Percentiles rank a stretch among this genome's conserved stretches.
Evolutionary conservation across 2,329 filamentous ascomycete species (phyloP).

Genomic region (Colletotrichum gigasporum): DNA sequence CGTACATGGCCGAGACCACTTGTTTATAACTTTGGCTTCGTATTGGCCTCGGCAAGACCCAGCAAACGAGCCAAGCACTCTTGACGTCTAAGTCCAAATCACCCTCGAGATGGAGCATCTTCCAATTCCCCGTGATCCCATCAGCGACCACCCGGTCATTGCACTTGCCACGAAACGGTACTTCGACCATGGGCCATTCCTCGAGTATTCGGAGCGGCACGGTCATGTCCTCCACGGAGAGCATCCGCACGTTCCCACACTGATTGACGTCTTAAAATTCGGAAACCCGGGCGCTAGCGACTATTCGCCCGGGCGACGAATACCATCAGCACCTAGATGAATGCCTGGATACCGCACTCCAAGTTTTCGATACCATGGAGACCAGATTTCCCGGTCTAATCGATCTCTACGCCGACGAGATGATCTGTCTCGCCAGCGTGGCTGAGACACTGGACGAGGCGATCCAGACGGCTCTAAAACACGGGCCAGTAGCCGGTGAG

Average conservation of each 20-base stretch:
- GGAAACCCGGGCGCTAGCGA: neutral
- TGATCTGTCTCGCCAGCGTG: constrained; percentile 9
- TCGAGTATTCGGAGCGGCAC: constrained; percentile 15
- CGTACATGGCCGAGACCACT: no score
- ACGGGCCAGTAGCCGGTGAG: constrained; percentile 9
- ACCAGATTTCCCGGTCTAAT: constrained; percentile 2
- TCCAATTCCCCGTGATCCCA: constrained; percentile 20
- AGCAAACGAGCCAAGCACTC: no score
- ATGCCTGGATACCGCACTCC: neutral
- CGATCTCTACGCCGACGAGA: neutral
- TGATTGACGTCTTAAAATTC: constrained; percentile 16
- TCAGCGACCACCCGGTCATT: neutral
- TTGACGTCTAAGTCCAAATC: no score
- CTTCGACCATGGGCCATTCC: constrained; percentile 3
- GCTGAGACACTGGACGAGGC: constrained; percentile 16
- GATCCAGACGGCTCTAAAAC: constrained; percentile 3
- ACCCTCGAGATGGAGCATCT: constrained; percentile 23
- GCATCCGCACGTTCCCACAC: constrained; percentile 12
- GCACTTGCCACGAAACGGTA: neutral
- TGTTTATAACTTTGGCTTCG: neutral
- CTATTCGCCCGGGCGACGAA: neutral
- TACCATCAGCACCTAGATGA: neutral
- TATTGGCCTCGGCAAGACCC: no score
- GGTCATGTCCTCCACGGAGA: neutral
- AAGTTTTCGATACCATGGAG: neutral